phyloP scores from a whole-genome alignment of 2,329 filamentous ascomycete species.

The Botrytis cinerea region DNA sequence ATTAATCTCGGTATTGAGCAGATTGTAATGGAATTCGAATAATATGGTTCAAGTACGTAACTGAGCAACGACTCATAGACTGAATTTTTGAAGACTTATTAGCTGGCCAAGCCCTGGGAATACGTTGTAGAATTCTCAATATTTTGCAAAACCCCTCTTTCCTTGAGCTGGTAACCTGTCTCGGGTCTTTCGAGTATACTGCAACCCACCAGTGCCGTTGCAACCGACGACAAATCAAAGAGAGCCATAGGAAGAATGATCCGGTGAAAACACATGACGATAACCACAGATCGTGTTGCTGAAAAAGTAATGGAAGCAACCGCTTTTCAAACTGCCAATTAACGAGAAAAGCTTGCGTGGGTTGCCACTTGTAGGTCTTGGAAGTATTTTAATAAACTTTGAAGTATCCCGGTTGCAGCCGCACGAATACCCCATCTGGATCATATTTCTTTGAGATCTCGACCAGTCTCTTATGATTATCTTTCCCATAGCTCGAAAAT shows the following conservation, averaged over 20 bases:
- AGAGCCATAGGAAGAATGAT: background rate
- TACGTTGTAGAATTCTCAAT: background rate
- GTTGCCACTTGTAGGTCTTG: background rate
- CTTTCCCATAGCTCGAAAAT: conserved; percentile 43
- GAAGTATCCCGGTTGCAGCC: conserved; percentile 46
- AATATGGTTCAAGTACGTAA: background rate
- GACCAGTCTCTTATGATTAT: conserved; percentile 40
- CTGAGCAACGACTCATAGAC: background rate
- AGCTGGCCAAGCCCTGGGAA: background rate
- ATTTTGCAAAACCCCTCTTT: background rate
- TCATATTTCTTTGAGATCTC: conserved; percentile 37
- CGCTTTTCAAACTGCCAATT: background rate
- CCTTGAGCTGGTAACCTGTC: background rate
- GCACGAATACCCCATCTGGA: conserved; percentile 36
- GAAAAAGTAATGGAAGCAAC: background rate
- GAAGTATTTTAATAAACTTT: conserved; percentile 39
- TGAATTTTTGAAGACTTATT: background rate
- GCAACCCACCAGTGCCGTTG: background rate
- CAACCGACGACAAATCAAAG: background rate
- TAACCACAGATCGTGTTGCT: background rate
- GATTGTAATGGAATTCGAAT: background rate
- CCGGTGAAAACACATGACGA: background rate
- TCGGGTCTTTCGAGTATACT: background rate
- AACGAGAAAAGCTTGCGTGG: background rate
- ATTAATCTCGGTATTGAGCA: background rate